phyloP scores from a whole-genome alignment of 805 yeast species.

The Cyberlindnera subsufficiens region DNA sequence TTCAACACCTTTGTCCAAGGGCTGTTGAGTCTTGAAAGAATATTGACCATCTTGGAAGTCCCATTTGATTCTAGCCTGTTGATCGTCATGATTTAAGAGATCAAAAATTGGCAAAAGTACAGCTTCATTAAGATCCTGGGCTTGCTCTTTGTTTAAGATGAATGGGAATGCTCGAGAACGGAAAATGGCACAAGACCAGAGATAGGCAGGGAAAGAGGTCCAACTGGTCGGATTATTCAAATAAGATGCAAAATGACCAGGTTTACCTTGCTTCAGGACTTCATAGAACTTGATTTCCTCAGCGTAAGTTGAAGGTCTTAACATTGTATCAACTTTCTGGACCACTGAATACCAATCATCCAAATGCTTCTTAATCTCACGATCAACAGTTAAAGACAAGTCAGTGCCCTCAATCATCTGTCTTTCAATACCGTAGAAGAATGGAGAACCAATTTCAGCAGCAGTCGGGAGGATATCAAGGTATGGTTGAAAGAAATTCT shows the following conservation, averaged over 20 bases:
- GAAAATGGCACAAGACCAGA: constrained; percentile 71
- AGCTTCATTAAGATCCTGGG: constrained; percentile 44
- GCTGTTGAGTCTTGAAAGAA: constrained; percentile 36
- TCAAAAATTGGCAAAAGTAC: constrained; percentile 78
- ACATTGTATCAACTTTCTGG: constrained; percentile 14
- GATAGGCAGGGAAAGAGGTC: constrained; percentile 60
- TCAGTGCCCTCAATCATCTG: constrained; percentile 61
- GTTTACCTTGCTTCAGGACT: constrained; percentile 15
- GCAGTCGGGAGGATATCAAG: constrained; percentile 42
- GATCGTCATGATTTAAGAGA: constrained; percentile 63
- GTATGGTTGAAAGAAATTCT: constrained; percentile 35
- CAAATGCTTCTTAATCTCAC: constrained; percentile 38
- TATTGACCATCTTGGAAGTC: constrained; percentile 22
- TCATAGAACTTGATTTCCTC: constrained; percentile 25
- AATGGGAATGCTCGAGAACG: constrained; percentile 80
- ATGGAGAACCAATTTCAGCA: constrained; percentile 50
- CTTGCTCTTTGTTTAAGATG: constrained; percentile 35
- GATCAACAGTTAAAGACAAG: constrained; percentile 47
- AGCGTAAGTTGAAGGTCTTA: constrained; percentile 15
- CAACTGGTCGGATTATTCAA: constrained; percentile 35
- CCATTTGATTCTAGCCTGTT: constrained; percentile 64
- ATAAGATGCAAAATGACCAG: constrained; percentile 22
- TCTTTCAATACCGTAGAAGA: constrained; percentile 57
- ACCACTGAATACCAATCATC: constrained; percentile 52
- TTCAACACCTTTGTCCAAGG: constrained; percentile 35